Percentiles rank a stretch among this genome's conserved stretches.
These are phyloP conservation scores for Eucalyptus erythrocorys DNA, from an alignment of 345 rosid species.

Conservation along the genomic window DNA sequence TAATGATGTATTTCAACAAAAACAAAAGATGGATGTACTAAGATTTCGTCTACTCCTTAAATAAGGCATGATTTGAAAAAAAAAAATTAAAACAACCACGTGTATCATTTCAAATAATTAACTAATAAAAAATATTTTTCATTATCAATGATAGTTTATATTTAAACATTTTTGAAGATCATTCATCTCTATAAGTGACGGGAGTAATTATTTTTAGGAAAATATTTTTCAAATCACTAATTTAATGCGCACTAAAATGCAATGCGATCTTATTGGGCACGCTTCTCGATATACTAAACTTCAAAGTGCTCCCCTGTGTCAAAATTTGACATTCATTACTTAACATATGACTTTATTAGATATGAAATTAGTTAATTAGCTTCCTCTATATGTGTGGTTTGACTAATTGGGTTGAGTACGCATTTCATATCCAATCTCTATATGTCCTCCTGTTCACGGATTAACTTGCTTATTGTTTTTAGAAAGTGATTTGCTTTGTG, in stretches of 20 bases:
- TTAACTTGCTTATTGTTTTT: background rate
- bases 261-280: background rate
- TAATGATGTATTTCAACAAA: background rate
- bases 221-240: accelerated
- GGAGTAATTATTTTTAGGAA: background rate
- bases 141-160: background rate
- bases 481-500: background rate
- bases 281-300: background rate
- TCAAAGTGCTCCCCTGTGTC: background rate
- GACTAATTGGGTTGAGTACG: background rate
- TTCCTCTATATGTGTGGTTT: background rate
- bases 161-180: accelerated
- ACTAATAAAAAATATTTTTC: accelerated
- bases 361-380: background rate
- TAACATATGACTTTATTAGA: background rate
- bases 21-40: background rate
- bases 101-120: background rate
- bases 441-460: background rate
- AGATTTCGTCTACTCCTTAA: accelerated
- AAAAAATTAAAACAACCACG: accelerated
- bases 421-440: background rate
- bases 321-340: background rate
- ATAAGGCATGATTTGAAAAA: background rate
- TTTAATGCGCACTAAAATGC: accelerated
- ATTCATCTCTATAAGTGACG: accelerated